Conservation (phyloP, 352 stramenopile genomes). For the Achlya hypogyna region DNA sequence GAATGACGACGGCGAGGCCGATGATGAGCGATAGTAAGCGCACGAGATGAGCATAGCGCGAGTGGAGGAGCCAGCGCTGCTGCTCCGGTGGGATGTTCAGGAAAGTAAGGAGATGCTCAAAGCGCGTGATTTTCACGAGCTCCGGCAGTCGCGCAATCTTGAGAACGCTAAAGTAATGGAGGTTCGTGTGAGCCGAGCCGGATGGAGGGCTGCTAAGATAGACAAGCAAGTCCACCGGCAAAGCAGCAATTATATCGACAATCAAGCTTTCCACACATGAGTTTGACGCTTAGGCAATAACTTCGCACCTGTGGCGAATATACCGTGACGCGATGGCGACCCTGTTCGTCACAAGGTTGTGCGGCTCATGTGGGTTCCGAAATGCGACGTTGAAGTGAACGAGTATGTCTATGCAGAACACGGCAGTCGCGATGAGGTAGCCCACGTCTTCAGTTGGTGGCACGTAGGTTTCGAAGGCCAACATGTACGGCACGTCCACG, state of each 20-base stretch:
- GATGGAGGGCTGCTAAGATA: conserved; percentile 43
- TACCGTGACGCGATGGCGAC: conserved; percentile 46
- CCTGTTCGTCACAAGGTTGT: conserved; percentile 48
- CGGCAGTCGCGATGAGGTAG: conserved; percentile 26
- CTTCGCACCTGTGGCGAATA: conserved; percentile 39
- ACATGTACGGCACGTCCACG: conserved; percentile 48
- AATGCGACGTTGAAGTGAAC: conserved; percentile 71
- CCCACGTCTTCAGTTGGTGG: conserved; percentile 3
- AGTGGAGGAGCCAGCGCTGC: conserved; percentile 71
- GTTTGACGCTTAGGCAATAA: not conserved
- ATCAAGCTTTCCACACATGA: not conserved
- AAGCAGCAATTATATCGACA: not conserved
- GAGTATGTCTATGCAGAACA: conserved; percentile 58
- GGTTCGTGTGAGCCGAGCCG: conserved; percentile 44
- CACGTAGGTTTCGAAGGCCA: conserved; percentile 36
- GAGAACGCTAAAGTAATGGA: conserved; percentile 59
- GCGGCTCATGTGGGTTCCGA: conserved; percentile 30
- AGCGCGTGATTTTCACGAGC: conserved; percentile 48
- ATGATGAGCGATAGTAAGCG: conserved; percentile 39
- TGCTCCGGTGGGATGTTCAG: conserved; percentile 63
- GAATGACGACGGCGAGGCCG: conserved; percentile 60
- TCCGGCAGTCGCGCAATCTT: conserved; percentile 56
- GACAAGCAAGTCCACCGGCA: conserved; percentile 16
- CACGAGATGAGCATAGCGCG: conserved; percentile 63
- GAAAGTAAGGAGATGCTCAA: conserved; percentile 59